Conservation (phyloP, 2,329 filamentous ascomycete genomes). For the Epichloe glyceriae region DNA sequence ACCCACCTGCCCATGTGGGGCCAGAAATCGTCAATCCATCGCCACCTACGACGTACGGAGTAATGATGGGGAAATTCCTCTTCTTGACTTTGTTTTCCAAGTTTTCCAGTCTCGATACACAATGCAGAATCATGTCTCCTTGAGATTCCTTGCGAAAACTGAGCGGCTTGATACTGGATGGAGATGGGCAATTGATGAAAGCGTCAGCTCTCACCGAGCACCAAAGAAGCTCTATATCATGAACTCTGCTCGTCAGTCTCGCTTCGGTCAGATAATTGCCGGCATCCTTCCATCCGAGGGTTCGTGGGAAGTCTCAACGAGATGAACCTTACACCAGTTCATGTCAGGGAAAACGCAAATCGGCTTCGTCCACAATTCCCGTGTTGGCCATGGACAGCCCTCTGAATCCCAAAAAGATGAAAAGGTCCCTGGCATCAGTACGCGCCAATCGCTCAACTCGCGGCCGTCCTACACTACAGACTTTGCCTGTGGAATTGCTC, state of each 20-base stretch:
- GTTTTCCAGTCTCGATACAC: too few species aligned
- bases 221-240: neutral
- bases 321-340: constrained; percentile 38
- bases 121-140: too few species aligned
- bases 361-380: constrained; percentile 8
- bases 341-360: constrained; percentile 32
- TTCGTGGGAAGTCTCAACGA: neutral
- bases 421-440: constrained; percentile 17
- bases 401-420: constrained; percentile 13
- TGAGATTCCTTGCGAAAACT: neutral
- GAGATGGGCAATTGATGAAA: neutral
- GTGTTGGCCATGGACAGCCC: constrained; percentile 1
- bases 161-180: neutral
- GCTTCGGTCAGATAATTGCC: neutral
- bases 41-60: too few species aligned
- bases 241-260: neutral
- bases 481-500: constrained; percentile 39
- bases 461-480: constrained; percentile 16
- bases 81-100: too few species aligned
- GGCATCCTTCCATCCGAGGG: neutral
- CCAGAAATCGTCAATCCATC: too few species aligned
- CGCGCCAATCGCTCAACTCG: constrained; percentile 15
- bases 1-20: neutral
- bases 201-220: neutral
- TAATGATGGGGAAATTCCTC: too few species aligned